Percentiles rank a stretch among this genome's conserved stretches.
Evolutionary conservation across 2,329 filamentous ascomycete genomes (phyloP).

Genomic region (Fusarium poae): DNA sequence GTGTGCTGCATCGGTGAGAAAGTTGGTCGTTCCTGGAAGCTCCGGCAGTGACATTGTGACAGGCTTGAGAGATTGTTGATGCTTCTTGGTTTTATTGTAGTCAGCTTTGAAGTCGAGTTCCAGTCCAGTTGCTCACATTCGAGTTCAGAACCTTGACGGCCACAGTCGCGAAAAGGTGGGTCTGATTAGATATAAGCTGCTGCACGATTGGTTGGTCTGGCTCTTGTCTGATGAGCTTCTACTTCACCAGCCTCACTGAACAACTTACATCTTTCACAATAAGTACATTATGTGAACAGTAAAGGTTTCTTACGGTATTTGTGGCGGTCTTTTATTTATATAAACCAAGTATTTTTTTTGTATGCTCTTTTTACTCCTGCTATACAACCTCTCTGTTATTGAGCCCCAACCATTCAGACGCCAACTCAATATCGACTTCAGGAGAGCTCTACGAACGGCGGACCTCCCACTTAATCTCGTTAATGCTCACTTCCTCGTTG

Average conservation of each 20-base stretch:
- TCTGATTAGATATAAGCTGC: conserved; percentile 10
- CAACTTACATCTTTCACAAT: conserved; percentile 14
- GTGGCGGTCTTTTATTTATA: not conserved
- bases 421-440: not conserved
- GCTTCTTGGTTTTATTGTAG: not conserved
- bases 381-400: not conserved
- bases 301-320: not conserved
- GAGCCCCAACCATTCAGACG: not conserved
- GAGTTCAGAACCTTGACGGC: conserved; percentile 32
- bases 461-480: conserved; percentile 89
- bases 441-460: conserved; percentile 68
- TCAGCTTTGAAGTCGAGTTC: conserved; percentile 15
- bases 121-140: not conserved
- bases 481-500: conserved; percentile 91
- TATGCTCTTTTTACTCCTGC: not conserved
- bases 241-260: not conserved
- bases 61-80: not conserved
- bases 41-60: conserved; percentile 40
- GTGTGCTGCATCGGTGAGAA: conserved; percentile 71
- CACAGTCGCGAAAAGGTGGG: conserved; percentile 18
- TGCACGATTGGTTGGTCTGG: conserved; percentile 15
- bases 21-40: conserved; percentile 54
- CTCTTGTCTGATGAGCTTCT: not conserved
- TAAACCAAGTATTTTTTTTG: not conserved
- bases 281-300: not conserved